These are phyloP conservation scores for Mycogone perniciosa DNA, from an alignment of 2,329 filamentous ascomycete species.

Conservation along the genomic window DNA sequence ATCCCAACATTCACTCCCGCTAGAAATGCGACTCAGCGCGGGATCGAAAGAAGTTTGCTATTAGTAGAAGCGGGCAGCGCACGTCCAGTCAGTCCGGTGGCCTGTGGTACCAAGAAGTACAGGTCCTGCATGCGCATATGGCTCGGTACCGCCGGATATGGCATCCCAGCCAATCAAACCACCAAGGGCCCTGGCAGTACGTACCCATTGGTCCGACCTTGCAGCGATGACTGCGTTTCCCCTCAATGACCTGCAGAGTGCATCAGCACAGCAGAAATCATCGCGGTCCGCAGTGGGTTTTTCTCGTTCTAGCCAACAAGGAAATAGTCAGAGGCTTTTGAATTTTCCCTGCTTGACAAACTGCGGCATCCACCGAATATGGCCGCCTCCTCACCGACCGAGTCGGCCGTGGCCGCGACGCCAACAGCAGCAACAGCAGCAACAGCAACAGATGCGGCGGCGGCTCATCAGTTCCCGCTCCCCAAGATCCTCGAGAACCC, in stretches of 20 bases:
- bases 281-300: not conserved
- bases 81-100: not conserved
- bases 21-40: too few relatives aligned
- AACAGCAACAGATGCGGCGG: conserved; percentile 5
- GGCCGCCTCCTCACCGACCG: not conserved
- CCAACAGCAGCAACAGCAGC: not conserved
- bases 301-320: not conserved
- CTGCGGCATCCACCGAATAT: too few relatives aligned
- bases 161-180: conserved; percentile 1
- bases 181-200: conserved; percentile 1
- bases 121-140: conserved; percentile 4
- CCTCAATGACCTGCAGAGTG: conserved; percentile 9
- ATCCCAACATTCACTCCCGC: too few relatives aligned
- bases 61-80: not conserved
- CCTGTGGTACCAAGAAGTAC: not conserved
- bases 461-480: conserved; percentile 40
- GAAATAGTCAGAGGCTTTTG: not conserved
- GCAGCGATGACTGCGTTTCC: not conserved
- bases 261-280: conserved; percentile 4
- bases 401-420: conserved; percentile 1
- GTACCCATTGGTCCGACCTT: not conserved
- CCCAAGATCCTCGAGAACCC: conserved; percentile 60
- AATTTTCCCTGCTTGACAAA: not conserved
- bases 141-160: not conserved
- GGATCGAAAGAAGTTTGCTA: too few relatives aligned